phyloP scores from a whole-genome alignment of 805 yeast species.

The Allodekkera sacchari region DNA sequence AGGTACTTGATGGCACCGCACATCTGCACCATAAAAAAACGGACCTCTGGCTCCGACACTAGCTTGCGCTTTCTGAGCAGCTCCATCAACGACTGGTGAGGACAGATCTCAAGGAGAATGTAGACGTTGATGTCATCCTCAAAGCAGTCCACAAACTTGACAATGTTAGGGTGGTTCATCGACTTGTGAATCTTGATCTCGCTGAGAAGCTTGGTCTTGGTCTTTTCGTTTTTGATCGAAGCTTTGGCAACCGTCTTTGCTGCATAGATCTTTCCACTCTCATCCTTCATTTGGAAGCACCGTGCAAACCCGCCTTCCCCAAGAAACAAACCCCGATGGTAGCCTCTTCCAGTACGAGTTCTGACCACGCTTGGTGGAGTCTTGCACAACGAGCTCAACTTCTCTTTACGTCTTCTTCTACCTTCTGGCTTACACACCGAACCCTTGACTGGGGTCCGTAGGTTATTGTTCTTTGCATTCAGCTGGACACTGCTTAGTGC shows the following conservation, averaged over 20 bases:
- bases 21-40: slow-evolving; percentile 83
- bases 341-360: slow-evolving; percentile 80
- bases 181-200: slow-evolving; percentile 94
- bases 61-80: slow-evolving; percentile 74
- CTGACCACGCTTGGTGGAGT: slow-evolving; percentile 94
- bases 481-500: slow-evolving; percentile 46
- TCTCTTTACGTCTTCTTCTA: slow-evolving; percentile 72
- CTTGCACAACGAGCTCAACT: slow-evolving; percentile 82
- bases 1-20: slow-evolving; percentile 90
- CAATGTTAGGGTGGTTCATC: slow-evolving; percentile 82
- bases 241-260: slow-evolving; percentile 98
- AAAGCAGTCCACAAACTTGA: slow-evolving; percentile 90
- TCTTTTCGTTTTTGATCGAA: slow-evolving; percentile 83
- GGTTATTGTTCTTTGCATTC: slow-evolving; percentile 32
- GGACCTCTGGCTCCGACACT: slow-evolving; percentile 87
- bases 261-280: slow-evolving; percentile 79
- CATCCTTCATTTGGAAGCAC: slow-evolving; percentile 94
- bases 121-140: slow-evolving; percentile 95
- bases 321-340: slow-evolving; percentile 79
- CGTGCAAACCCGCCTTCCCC: slow-evolving; percentile 99
- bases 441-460: slow-evolving; percentile 33
- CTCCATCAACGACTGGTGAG: slow-evolving; percentile 92
- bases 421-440: slow-evolving; percentile 25
- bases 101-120: slow-evolving; percentile 88
- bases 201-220: slow-evolving; percentile 75